phyloP scores from a whole-genome alignment of 495 filamentous ascomycete species.

The Penicillium lividum region DNA sequence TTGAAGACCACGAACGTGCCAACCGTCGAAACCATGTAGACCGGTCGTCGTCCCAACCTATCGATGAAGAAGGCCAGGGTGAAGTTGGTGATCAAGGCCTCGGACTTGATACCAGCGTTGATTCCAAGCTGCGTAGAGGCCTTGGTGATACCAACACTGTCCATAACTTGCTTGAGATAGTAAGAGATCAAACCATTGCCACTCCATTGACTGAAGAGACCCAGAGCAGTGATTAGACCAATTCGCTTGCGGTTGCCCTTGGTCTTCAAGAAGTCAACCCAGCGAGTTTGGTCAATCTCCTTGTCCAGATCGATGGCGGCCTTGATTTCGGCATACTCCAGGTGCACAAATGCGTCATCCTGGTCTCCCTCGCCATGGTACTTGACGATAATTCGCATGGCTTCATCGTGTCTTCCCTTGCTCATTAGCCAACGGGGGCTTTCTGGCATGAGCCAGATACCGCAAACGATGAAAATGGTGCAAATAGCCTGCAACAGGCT shows the following conservation, averaged over 20 bases:
- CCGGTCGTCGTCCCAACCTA: slow-evolving; percentile 57
- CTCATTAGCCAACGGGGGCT: slow-evolving; percentile 74
- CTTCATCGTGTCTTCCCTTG: slow-evolving; percentile 65
- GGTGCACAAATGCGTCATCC: slow-evolving; percentile 27
- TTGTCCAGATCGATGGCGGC: slow-evolving; percentile 37
- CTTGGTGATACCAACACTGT: slow-evolving; percentile 55
- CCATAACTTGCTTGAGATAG: slow-evolving; percentile 58
- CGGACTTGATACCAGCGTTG: slow-evolving; percentile 27
- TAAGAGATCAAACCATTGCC: slow-evolving; percentile 69
- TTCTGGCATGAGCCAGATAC: slow-evolving; percentile 67
- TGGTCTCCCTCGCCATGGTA: slow-evolving; percentile 36
- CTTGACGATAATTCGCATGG: slow-evolving; percentile 56
- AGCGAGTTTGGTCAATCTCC: slow-evolving; percentile 36
- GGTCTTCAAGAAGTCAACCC: slow-evolving; percentile 62
- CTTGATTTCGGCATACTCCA: slow-evolving; percentile 39
- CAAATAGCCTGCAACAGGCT: slow-evolving; percentile 74
- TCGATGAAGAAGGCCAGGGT: slow-evolving; percentile 61
- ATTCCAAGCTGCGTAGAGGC: slow-evolving; percentile 47
- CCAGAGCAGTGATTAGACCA: slow-evolving; percentile 56
- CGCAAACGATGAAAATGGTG: slow-evolving; percentile 57
- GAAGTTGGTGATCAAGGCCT: slow-evolving; percentile 35
- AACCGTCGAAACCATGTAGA: slow-evolving; percentile 56
- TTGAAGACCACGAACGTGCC: slow-evolving; percentile 61
- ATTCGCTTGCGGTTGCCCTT: slow-evolving; percentile 69
- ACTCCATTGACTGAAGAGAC: slow-evolving; percentile 63